Conservation (phyloP, 2,329 filamentous ascomycete species). For the Talaromyces rugulosus region DNA sequence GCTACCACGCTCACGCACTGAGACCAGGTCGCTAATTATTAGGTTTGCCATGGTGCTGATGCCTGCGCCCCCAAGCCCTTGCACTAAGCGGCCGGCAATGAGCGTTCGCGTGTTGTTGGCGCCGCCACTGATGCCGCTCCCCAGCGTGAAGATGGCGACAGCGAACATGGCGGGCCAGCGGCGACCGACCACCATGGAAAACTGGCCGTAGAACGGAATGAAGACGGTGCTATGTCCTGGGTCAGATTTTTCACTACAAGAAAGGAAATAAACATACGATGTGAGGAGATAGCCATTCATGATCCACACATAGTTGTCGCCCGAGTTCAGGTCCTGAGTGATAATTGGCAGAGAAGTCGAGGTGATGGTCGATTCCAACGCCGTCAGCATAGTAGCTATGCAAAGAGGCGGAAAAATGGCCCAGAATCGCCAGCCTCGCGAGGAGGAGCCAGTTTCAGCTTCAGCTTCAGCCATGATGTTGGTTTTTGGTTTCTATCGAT, state of each 20-base stretch:
- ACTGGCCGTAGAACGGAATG: conserved; percentile 50
- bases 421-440: conserved; percentile 21
- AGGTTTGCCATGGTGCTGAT: conserved; percentile 40
- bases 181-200: conserved; percentile 52
- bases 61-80: conserved; percentile 50
- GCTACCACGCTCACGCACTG: conserved; percentile 31
- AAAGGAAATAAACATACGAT: conserved; percentile 10
- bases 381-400: conserved; percentile 26
- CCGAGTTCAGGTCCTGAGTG: conserved; percentile 25
- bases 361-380: conserved; percentile 36
- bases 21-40: conserved; percentile 44
- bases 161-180: conserved; percentile 38
- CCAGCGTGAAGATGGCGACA: conserved; percentile 47
- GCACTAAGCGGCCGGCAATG: conserved; percentile 53
- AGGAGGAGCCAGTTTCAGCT: too few relatives aligned
- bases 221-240: conserved; percentile 30
- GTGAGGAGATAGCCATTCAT: conserved; percentile 30
- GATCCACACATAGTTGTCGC: conserved; percentile 34
- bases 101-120: conserved; percentile 44
- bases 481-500: too few relatives aligned
- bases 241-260: too few relatives aligned
- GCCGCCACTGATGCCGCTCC: conserved; percentile 50
- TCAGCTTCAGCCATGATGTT: too few relatives aligned
- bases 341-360: conserved; percentile 42
- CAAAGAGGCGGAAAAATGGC: conserved; percentile 23